Conservation (phyloP, 441 rosid species). For the Pelargonium citronellum region DNA sequence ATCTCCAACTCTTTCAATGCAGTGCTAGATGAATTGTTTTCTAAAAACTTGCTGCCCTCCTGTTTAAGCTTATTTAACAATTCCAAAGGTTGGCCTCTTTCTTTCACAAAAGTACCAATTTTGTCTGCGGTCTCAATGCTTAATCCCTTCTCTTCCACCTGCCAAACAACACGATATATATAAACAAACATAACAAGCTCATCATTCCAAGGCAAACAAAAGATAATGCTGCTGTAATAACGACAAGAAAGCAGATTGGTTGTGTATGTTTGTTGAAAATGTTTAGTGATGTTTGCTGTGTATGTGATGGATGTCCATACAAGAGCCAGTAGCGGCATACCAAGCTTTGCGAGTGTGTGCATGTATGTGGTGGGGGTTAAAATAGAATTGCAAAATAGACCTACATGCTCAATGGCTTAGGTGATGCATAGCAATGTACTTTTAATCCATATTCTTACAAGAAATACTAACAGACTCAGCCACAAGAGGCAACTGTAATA, state of each 20-base stretch:
- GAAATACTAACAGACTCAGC: no score
- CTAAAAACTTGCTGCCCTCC: slow-evolving; percentile 52
- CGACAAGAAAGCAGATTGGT: not conserved
- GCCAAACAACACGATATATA: slow-evolving; percentile 13
- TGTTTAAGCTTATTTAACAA: slow-evolving; percentile 52
- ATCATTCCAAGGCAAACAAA: slow-evolving; percentile 7
- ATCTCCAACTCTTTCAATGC: slow-evolving; percentile 72
- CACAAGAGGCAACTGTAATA: no score
- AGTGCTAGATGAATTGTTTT: slow-evolving; percentile 46
- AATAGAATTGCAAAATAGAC: no score
- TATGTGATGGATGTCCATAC: no score
- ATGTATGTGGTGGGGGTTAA: no score
- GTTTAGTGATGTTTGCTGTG: no score
- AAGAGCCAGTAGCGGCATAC: no score
- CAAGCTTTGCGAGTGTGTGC: no score
- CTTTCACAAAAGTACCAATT: slow-evolving; percentile 72
- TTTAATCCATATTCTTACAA: no score
- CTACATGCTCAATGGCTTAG: no score
- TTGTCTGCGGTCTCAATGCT: slow-evolving; percentile 59
- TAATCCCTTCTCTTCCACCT: slow-evolving; percentile 89
- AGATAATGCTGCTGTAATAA: not conserved
- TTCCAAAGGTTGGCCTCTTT: slow-evolving; percentile 63
- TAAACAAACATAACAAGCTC: slow-evolving; percentile 10
- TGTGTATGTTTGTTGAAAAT: no score
- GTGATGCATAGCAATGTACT: no score